Percentiles rank a stretch among this genome's conserved stretches.
phyloP scores from a whole-genome alignment of 371 early-diverging fungal genomes.

The Fennellomyces sp. region DNA sequence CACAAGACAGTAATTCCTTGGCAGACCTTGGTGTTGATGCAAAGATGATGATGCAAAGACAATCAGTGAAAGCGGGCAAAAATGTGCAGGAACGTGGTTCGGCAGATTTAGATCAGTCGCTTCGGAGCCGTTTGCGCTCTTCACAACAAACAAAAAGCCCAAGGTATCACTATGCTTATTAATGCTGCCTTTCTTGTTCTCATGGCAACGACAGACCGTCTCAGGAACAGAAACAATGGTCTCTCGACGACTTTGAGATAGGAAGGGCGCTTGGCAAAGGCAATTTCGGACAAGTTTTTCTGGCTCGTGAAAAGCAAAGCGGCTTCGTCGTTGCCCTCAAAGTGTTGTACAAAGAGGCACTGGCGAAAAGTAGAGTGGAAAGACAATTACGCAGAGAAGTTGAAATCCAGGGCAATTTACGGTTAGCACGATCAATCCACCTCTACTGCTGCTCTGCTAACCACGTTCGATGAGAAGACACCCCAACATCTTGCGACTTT shows the following conservation, averaged over 20 bases:
- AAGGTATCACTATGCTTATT: too few relatives aligned
- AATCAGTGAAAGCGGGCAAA: neutral
- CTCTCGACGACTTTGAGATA: constrained; percentile 95
- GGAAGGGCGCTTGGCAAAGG: constrained; percentile 95
- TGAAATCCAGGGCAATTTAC: constrained; percentile 76
- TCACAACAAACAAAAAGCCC: too few relatives aligned
- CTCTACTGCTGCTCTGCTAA: neutral
- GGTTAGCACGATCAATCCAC: constrained; percentile 5
- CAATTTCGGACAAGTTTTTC: constrained; percentile 97
- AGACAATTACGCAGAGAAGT: constrained; percentile 79
- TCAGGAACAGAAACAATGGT: constrained; percentile 62
- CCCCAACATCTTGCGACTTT: constrained; percentile 91
- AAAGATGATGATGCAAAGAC: too few relatives aligned
- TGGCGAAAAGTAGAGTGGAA: constrained; percentile 47
- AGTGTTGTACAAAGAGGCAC: constrained; percentile 85
- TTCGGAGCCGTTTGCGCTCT: too few relatives aligned
- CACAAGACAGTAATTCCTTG: too few relatives aligned
- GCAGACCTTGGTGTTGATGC: too few relatives aligned
- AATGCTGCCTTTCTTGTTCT: too few relatives aligned
- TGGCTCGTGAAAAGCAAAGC: constrained; percentile 89
- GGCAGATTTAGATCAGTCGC: too few relatives aligned
- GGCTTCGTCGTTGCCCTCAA: constrained; percentile 95
- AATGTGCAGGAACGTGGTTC: too few relatives aligned
- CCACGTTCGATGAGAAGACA: constrained; percentile 56
- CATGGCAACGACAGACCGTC: neutral